These are phyloP conservation scores for Fonsecaea nubica DNA, from an alignment of 2,329 filamentous ascomycete species.

Conservation along the genomic window DNA sequence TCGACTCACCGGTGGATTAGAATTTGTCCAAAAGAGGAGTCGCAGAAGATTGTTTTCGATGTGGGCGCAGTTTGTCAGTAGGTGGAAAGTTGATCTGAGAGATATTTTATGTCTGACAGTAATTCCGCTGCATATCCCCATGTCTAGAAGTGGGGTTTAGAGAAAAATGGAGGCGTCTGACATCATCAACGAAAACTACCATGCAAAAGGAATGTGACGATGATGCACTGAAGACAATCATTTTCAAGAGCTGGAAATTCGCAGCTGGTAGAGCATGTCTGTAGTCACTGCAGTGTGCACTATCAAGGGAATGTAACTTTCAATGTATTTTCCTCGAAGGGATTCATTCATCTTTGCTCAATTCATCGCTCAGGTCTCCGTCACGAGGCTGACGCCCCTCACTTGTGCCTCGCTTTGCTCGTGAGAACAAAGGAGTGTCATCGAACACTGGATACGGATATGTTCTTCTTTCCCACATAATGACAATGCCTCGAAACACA, in stretches of 20 bases:
- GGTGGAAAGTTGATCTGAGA: not conserved
- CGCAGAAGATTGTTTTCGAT: not conserved
- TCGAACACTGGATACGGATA: not conserved
- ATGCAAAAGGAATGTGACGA: not conserved
- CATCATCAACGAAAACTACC: not conserved
- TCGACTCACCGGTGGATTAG: not conserved
- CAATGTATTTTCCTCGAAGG: no score
- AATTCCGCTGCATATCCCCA: not conserved
- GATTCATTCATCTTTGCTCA: no score
- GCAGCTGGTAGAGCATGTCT: not conserved
- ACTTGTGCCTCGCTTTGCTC: not conserved
- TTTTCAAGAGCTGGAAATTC: not conserved
- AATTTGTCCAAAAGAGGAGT: not conserved
- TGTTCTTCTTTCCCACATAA: not conserved
- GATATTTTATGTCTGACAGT: not conserved
- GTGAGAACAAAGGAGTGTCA: not conserved
- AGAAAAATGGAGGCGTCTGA: not conserved
- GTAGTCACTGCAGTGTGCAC: not conserved
- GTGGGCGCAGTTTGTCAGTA: not conserved
- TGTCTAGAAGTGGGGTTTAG: not conserved
- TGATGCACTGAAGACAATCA: not conserved
- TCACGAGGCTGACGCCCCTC: slow-evolving; percentile 15
- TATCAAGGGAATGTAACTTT: not conserved
- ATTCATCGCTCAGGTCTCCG: not conserved
- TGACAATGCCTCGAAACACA: not conserved